Conservation (phyloP, 2,329 filamentous ascomycete species). For the Saccharata proteae region DNA sequence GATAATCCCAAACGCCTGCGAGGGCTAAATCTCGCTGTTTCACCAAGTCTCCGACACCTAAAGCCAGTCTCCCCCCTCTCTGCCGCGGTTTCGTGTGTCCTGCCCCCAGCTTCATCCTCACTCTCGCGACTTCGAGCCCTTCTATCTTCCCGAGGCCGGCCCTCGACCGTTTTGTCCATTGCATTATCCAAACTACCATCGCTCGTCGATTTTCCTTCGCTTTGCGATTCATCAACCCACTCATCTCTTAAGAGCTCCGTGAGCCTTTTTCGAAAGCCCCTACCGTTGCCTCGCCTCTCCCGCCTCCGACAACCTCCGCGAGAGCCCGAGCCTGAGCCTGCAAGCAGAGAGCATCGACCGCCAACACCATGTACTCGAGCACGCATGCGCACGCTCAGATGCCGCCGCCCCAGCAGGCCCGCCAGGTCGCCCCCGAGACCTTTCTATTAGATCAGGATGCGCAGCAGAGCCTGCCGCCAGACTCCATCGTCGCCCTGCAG, state of each 20-base stretch:
- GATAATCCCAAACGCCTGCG: too few species aligned
- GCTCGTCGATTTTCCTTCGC: constrained; percentile 5
- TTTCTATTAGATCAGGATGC: constrained; percentile 97
- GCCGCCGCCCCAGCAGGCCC: constrained; percentile 68
- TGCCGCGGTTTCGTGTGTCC: constrained; percentile 8
- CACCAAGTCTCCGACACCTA: too few species aligned
- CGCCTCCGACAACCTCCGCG: neutral
- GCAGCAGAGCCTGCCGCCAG: constrained; percentile 88
- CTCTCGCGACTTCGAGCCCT: constrained; percentile 5
- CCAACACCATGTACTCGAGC: constrained; percentile 34
- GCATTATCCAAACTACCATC: constrained; percentile 9
- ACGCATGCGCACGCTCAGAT: constrained; percentile 57
- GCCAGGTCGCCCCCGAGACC: constrained; percentile 73
- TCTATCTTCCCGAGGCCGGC: constrained; percentile 9
- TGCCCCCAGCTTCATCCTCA: constrained; percentile 5
- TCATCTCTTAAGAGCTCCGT: constrained; percentile 4
- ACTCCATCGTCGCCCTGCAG: constrained; percentile 92
- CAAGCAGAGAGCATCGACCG: constrained; percentile 7
- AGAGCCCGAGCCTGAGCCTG: too few species aligned
- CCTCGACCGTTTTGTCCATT: too few species aligned
- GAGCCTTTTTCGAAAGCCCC: constrained; percentile 6
- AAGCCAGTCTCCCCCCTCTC: constrained; percentile 9
- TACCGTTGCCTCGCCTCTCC: neutral
- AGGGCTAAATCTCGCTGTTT: too few species aligned
- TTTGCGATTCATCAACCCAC: constrained; percentile 3